A percentile compares a stretch with the other conserved stretches of the same genome.
phyloP scores from a whole-genome alignment of 257 asterid genomes.

The Jacaranda copaia region DNA sequence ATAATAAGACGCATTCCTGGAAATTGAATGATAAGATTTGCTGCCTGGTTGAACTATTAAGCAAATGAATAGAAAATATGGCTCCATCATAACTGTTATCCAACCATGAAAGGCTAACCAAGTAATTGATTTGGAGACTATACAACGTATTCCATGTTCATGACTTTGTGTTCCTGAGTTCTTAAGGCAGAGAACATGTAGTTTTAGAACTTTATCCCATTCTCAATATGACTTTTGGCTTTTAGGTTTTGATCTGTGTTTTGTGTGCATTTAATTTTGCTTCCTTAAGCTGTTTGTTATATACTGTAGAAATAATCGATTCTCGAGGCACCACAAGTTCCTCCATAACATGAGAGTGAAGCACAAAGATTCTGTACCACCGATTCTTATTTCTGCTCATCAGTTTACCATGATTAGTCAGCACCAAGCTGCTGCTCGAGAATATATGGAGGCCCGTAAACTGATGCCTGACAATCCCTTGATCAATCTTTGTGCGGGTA shows the following conservation, averaged over 20 bases:
- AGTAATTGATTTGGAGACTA: no score
- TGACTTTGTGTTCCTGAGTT: no score
- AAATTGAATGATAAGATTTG: no score
- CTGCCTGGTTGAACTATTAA: no score
- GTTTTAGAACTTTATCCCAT: no score
- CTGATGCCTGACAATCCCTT: conserved; percentile 77
- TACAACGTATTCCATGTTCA: no score
- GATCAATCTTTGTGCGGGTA: conserved; percentile 84
- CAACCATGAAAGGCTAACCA: no score
- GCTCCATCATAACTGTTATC: no score
- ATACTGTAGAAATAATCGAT: conserved; percentile 48
- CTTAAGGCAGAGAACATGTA: no score
- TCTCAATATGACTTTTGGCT: no score
- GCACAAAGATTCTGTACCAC: conserved; percentile 74
- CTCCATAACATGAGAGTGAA: conserved; percentile 62
- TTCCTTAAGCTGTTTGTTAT: conserved; percentile 33
- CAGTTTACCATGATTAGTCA: conserved; percentile 79
- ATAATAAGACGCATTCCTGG: no score
- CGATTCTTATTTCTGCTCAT: conserved; percentile 75
- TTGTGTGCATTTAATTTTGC: conserved; percentile 1
- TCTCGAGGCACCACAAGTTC: conserved; percentile 67
- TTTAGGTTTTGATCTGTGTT: background rate
- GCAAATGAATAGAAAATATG: no score
- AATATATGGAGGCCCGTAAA: conserved; percentile 79
- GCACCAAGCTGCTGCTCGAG: conserved; percentile 84